Evolutionary conservation across 2,329 filamentous ascomycete genomes (phyloP), one percentile per base, ranked within the genome.

Genomic region (Cytospora chrysosperma): DNA sequence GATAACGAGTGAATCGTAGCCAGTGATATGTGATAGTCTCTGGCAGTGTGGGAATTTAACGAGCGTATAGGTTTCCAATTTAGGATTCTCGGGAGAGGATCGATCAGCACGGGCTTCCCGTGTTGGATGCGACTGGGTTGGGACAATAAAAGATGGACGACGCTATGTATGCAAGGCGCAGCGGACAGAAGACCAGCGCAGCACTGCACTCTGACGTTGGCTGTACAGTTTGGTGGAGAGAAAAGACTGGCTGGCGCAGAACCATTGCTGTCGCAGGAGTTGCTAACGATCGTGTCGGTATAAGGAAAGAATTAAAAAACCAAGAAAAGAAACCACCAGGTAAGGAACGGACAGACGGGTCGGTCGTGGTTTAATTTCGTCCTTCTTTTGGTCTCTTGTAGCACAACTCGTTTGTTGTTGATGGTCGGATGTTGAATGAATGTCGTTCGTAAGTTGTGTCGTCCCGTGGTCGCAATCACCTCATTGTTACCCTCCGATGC

Each of bases 161-260:
- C 59, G 59, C 59, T 61, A 61, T 21, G 59, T 55, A 61, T 61
- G 59, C 59, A 55, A 51, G 52, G 60, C 51, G 56, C 55, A 63
- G 56, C 32, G 47, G 50, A 53, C 56, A 58, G 63, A 55, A 26
- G 63, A 47, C 43, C 43, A 47, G 43, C 43, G 30, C 26, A 62
- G 59, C 56, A 63, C 53, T 52, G 56, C 24, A 51, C 53, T 52
- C 59, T 55, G 51, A 26, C 21, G 30, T 13, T 49, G 19, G 28
- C 21, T 43, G 28, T 55, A 47, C 43, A 28, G 30, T 64, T 40
- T 43, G 53, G 53, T 60, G 61, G 53, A 47, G 47, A 64, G 64
- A 64, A 37, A 61, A 65, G 64, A 64, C 57, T 61, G 64, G 64
- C 54, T 61, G 64, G 57, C 56, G 56, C 64, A 65, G 56, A 60